Base-by-base conservation (phyloP, 2,329 filamentous ascomycete species). In the Aspergillus awamori region DNA sequence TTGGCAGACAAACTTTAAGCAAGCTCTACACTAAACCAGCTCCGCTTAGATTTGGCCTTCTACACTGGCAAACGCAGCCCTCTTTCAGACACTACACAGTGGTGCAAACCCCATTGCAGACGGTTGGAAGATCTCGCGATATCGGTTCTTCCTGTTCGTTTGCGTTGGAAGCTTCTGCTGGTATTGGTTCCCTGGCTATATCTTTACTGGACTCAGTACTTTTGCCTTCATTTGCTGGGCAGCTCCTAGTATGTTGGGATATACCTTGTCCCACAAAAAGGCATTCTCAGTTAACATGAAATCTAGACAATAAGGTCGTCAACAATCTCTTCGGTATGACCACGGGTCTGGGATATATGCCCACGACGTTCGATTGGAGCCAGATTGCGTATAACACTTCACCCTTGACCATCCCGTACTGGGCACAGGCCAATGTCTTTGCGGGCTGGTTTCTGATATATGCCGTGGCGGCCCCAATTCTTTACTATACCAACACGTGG, bases 301-400 rank as follows among this genome's bases (percentile, higher is more conserved):
- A 74, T 78, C 78, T 0, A 38, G 66, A 66, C 15, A 68, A 63
- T 51, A 63, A 63, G 36, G 74, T 76, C 0, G 74, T 80, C 10
- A 81, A 80, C 56, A 78, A 80, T 48, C 62, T 81, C 5, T 81
- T 81, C 47, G 67, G 67, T 4, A 68, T 71, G 66, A 60, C 65
- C 5, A 68, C 67, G 2, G 66, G 82, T 76, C 5, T 68, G 72
- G 15, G 82, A 82, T 70, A 84, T 82, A 63, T 83, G 80, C 0
- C 83, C 4, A 79, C 82, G 0, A 84, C 79, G 0, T 83, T 83
- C 38, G 83, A 85, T 69, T 83, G 80, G 76, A 84, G 84, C 53
- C 72, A 79, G 30, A 67, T 68, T 30, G 62, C 64, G 13, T 69
- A 67, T 56, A 65, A 66, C 24, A 68, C 67, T 8, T 66, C 69